Evolutionary conservation across 805 yeast genomes (phyloP).

Genomic region (Nematodospora valgi): DNA sequence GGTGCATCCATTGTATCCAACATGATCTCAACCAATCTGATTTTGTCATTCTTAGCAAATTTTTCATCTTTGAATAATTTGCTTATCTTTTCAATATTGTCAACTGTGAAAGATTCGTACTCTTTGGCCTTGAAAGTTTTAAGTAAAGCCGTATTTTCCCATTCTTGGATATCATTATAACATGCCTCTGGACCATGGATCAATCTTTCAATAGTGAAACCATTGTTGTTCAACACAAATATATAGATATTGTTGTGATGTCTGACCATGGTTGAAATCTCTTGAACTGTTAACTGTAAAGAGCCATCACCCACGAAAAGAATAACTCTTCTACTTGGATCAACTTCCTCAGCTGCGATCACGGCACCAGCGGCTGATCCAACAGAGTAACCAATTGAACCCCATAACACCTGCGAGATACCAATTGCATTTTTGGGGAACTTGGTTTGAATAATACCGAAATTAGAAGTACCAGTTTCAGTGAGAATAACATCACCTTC

Average conservation of each 20-base stretch:
- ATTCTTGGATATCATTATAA: conserved; percentile 37
- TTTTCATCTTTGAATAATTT: conserved; percentile 21
- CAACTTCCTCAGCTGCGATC: conserved; percentile 30
- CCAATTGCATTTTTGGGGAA: conserved; percentile 29
- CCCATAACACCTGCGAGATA: conserved; percentile 34
- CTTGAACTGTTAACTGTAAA: conserved; percentile 40
- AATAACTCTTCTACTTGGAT: conserved; percentile 31
- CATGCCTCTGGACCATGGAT: conserved; percentile 36
- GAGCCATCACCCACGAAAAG: conserved; percentile 43
- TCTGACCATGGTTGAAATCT: conserved; percentile 35
- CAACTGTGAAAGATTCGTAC: conserved; percentile 24
- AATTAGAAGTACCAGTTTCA: conserved; percentile 36
- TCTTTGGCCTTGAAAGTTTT: conserved; percentile 29
- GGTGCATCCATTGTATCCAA: conserved; percentile 39
- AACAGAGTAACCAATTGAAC: conserved; percentile 34
- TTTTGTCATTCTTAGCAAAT: conserved; percentile 28
- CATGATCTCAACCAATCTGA: conserved; percentile 35
- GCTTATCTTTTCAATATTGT: conserved; percentile 24
- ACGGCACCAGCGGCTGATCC: conserved; percentile 35
- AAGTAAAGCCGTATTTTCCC: conserved; percentile 34
- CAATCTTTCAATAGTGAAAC: conserved; percentile 39
- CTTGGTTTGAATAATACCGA: conserved; percentile 30
- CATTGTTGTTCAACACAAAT: conserved; percentile 39
- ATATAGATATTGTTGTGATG: conserved; percentile 32
- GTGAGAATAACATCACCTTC: conserved; percentile 31